phyloP scores from a whole-genome alignment of 1,284 basidiomycete genomes.

The Heterobasidion parviporum region DNA sequence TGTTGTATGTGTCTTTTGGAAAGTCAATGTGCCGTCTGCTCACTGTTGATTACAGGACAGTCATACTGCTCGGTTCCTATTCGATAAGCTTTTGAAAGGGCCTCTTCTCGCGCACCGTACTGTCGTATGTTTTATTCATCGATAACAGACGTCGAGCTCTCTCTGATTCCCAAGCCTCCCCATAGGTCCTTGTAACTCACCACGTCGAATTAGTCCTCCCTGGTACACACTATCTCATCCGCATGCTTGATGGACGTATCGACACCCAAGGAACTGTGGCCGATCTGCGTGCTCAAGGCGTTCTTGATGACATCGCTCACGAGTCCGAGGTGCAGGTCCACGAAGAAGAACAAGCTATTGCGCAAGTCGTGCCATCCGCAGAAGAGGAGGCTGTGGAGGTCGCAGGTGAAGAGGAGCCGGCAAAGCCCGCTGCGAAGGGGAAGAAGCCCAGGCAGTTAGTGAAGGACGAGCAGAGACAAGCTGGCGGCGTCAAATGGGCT shows the following conservation, averaged over 20 bases:
- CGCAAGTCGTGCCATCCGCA: conserved; percentile 20
- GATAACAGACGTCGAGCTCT: neutral
- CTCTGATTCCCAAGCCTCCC: neutral
- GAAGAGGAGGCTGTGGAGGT: conserved; percentile 15
- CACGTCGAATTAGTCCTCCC: conserved; percentile 70
- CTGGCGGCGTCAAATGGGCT: conserved; percentile 70
- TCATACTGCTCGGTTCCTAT: conserved; percentile 64
- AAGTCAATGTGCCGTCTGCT: neutral
- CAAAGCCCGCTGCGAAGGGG: conserved; percentile 16
- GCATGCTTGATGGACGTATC: conserved; percentile 68
- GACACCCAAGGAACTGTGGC: conserved; percentile 59
- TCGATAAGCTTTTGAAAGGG: conserved; percentile 54
- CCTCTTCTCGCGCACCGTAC: conserved; percentile 60
- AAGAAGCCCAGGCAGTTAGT: conserved; percentile 60
- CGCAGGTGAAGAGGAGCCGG: conserved; percentile 20
- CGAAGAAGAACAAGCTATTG: neutral
- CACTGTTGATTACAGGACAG: conserved; percentile 42
- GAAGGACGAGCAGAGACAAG: conserved; percentile 64
- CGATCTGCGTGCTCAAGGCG: conserved; percentile 47
- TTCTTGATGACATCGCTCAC: conserved; percentile 51
- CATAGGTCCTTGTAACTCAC: conserved; percentile 62
- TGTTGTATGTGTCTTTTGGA: conserved; percentile 35
- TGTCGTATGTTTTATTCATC: conserved; percentile 35
- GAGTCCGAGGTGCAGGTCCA: conserved; percentile 18
- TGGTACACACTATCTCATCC: conserved; percentile 58